Evolutionary conservation across 371 early-diverging fungal genomes (phyloP), one percentile per base, ranked within the genome.

Genomic region (Nosema muscidifuracis): DNA sequence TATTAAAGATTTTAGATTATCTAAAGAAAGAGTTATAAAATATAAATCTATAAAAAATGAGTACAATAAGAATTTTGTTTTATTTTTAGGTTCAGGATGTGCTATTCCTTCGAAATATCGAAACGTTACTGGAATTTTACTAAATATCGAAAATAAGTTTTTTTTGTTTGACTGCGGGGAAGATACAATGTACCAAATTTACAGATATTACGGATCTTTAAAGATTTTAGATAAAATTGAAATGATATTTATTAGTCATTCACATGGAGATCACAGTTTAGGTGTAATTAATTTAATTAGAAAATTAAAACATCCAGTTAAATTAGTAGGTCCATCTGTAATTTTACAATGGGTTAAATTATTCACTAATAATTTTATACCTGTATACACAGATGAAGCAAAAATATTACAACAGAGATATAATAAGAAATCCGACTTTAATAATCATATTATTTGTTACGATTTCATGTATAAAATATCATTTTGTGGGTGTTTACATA

Each of bases 251-350:
- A 85, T 98, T 7, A 92, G 92, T 26, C 99, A 98, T 83, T 84
- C 94, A 80, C 97, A 97, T 83, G 97, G 97, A 30, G 99, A 99
- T 82, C 99, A 99, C 80, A 92, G 94, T 77, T 83, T 98, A 33
- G 99, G 99, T n/a, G 28, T 78, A 28, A 50, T 74, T 31, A 56
- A 43, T 47, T 60, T 82, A n/a, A 24, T 84, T 16, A 76, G 60
- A 36, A 43, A 55, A 12, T 2, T 83, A 34, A 67, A 73, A 28
- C 51, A 79, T 42, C 47, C 22, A 26, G 47, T 75, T 36, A 56
- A 61, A 22, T 28, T 81, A 12, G n/a, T 77, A 20, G 78, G 67
- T 7, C 75, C 80, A 12, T 10, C 33, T 16, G 13, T 18, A 16
- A 57, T 76, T 44, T 51, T 55, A 36, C 24, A 67, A 2, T 81